Conservation (phyloP, 768 basidiomycete species). For the Crucibulum laeve region DNA sequence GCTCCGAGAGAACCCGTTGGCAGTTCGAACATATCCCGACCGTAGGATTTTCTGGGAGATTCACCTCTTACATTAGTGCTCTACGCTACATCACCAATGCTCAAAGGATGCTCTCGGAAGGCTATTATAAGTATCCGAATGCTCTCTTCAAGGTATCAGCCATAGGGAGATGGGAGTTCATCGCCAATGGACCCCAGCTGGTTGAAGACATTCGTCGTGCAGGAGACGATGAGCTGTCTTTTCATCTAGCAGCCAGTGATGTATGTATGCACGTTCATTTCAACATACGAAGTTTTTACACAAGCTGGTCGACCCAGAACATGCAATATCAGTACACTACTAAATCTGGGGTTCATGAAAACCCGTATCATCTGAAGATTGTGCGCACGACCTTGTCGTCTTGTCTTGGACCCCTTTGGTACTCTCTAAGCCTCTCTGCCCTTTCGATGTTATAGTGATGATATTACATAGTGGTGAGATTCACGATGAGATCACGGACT, state of each 20-base stretch:
- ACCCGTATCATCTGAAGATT: background rate
- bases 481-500: background rate
- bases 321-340: background rate
- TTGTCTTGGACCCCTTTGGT: background rate
- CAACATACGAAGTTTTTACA: too few relatives aligned
- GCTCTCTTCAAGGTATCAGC: slow-evolving; percentile 6
- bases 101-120: background rate
- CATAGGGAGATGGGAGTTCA: slow-evolving; percentile 3
- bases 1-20: too few relatives aligned
- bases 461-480: background rate
- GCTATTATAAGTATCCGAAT: slow-evolving; percentile 2
- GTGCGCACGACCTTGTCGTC: background rate
- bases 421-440: background rate
- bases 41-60: background rate
- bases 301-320: too few relatives aligned
- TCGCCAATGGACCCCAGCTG: slow-evolving; percentile 3
- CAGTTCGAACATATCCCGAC: background rate
- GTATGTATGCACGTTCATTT: background rate
- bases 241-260: slow-evolving; percentile 2
- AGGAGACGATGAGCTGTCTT: slow-evolving; percentile 5
- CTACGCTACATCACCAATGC: background rate
- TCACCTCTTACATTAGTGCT: background rate
- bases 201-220: slow-evolving; percentile 8
- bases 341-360: background rate
- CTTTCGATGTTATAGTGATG: background rate